Percentiles rank a stretch among this genome's conserved stretches.
Conservation (phyloP, 805 yeast species). For the Candida arabinofermentans region DNA sequence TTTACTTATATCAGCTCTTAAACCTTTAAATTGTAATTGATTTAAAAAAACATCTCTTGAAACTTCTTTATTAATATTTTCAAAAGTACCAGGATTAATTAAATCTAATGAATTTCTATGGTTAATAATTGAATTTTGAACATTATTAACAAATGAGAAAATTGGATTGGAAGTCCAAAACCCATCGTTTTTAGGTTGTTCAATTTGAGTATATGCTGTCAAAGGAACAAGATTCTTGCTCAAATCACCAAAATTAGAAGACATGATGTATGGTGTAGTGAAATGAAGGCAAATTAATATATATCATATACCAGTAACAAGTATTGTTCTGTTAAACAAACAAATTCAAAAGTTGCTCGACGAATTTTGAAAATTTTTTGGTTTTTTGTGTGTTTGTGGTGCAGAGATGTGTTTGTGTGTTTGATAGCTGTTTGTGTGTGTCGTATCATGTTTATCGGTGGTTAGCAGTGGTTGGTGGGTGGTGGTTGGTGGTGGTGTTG, state of each 20-base stretch:
- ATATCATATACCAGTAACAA: too few relatives aligned
- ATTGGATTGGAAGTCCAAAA: conserved; percentile 84
- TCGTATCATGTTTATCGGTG: too few relatives aligned
- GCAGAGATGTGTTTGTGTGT: too few relatives aligned
- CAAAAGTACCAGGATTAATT: conserved; percentile 91
- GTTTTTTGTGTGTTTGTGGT: too few relatives aligned
- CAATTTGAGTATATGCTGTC: conserved; percentile 48
- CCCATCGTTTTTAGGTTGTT: conserved; percentile 48
- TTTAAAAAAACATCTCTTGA: conserved; percentile 86
- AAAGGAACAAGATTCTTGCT: conserved; percentile 54
- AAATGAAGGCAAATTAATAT: too few relatives aligned
- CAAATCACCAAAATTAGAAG: conserved; percentile 51
- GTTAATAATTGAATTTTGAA: conserved; percentile 63
- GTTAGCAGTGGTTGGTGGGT: too few relatives aligned
- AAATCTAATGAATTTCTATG: conserved; percentile 82
- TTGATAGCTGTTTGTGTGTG: too few relatives aligned
- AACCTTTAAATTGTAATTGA: conserved; percentile 89
- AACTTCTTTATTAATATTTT: conserved; percentile 90
- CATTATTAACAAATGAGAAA: conserved; percentile 72
- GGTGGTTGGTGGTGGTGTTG: too few relatives aligned
- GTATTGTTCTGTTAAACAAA: too few relatives aligned
- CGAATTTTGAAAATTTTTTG: too few relatives aligned
- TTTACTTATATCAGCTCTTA: conserved; percentile 94
- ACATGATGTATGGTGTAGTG: too few relatives aligned
- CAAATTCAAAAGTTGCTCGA: too few relatives aligned